These are phyloP conservation scores for Monosporascus sp. DNA, from an alignment of 2,329 filamentous ascomycete genomes.

Conservation along the genomic window DNA sequence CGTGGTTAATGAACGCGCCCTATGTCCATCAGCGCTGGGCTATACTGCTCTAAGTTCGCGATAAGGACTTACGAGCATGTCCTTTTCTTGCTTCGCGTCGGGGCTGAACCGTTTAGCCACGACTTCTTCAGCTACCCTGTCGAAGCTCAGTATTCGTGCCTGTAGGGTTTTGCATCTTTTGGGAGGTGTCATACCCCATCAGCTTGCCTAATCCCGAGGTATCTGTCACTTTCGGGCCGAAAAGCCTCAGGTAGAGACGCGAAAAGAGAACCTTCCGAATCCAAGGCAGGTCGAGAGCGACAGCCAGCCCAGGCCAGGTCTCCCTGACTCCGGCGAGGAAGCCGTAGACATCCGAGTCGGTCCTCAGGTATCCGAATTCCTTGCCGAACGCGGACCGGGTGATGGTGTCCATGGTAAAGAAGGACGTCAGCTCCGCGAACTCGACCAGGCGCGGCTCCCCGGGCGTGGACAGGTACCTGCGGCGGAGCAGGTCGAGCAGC, in stretches of 20 bases:
- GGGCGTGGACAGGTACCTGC: slow-evolving; percentile 9
- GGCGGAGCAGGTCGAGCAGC: slow-evolving; percentile 9
- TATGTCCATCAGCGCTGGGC: background rate
- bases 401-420: slow-evolving; percentile 19
- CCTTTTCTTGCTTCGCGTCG: slow-evolving; percentile 1
- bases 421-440: slow-evolving; percentile 8
- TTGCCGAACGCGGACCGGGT: slow-evolving; percentile 16
- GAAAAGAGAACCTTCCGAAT: slow-evolving; percentile 13
- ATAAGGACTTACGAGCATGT: slow-evolving; percentile 14
- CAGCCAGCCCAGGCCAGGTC: slow-evolving; percentile 2
- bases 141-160: background rate
- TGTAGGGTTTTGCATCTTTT: background rate
- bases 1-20: slow-evolving; percentile 23
- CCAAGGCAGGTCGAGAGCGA: slow-evolving; percentile 13
- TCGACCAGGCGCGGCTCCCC: slow-evolving; percentile 8
- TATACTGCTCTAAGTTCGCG: background rate
- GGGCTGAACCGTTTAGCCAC: slow-evolving; percentile 10
- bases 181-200: slow-evolving; percentile 11
- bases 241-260: slow-evolving; percentile 6
- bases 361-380: slow-evolving; percentile 17
- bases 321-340: slow-evolving; percentile 9
- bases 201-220: slow-evolving; percentile 10
- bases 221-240: slow-evolving; percentile 16
- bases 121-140: slow-evolving; percentile 9
- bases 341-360: slow-evolving; percentile 12